phyloP scores from a whole-genome alignment of 2,329 filamentous ascomycete genomes.

The Xylariaceae sp. region DNA sequence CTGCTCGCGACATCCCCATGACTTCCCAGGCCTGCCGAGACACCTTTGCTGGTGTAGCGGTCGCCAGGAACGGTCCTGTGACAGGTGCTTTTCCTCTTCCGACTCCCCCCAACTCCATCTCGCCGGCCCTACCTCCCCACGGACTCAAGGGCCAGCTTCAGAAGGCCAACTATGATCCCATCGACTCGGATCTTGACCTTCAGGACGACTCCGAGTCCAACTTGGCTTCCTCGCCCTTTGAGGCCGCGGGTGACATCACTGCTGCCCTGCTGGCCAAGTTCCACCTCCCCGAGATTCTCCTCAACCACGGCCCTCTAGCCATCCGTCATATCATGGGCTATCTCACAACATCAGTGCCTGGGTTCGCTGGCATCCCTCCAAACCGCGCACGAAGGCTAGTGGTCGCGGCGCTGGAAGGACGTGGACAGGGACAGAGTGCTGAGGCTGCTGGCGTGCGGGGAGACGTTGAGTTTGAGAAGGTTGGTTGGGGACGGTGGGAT shows the following conservation, averaged over 20 bases:
- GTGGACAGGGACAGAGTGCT: slow-evolving; percentile 49
- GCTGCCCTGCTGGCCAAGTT: slow-evolving; percentile 79
- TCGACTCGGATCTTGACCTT: slow-evolving; percentile 85
- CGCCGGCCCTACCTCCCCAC: slow-evolving; percentile 77
- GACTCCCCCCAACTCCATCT: slow-evolving; percentile 93
- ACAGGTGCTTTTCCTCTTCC: slow-evolving; percentile 63
- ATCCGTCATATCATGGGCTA: slow-evolving; percentile 96
- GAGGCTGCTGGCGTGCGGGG: slow-evolving; percentile 59
- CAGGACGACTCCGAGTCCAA: slow-evolving; percentile 58
- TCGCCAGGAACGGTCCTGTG: slow-evolving; percentile 55
- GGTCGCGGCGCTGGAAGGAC: slow-evolving; percentile 84
- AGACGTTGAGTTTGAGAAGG: slow-evolving; percentile 85
- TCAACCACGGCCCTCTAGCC: slow-evolving; percentile 83
- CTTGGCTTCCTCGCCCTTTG: slow-evolving; percentile 48
- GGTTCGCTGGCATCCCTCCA: slow-evolving; percentile 82
- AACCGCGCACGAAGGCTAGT: slow-evolving; percentile 87
- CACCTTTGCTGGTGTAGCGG: slow-evolving; percentile 69
- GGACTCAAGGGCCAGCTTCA: slow-evolving; percentile 66
- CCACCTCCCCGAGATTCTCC: slow-evolving; percentile 83
- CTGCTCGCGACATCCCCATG: slow-evolving; percentile 63
- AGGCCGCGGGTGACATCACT: slow-evolving; percentile 78
- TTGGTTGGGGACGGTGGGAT: slow-evolving; percentile 96
- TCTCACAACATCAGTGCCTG: slow-evolving; percentile 86
- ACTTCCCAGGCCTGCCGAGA: slow-evolving; percentile 54
- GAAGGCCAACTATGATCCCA: slow-evolving; percentile 54